Conservation (phyloP, 1,284 basidiomycete genomes). For the Amylostereum areolatum region DNA sequence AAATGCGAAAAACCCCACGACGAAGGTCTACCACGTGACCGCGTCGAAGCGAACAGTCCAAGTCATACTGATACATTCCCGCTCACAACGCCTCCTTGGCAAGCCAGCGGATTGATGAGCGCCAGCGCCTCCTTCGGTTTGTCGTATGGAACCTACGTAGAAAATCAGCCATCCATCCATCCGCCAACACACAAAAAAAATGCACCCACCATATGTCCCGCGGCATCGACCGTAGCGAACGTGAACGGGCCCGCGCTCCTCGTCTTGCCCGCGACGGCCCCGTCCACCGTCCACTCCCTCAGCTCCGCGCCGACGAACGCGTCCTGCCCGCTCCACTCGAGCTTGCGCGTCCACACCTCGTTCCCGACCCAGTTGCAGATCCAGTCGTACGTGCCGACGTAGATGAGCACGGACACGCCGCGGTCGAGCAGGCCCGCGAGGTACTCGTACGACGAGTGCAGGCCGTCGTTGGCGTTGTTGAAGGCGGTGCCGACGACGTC, state of each 20-base stretch:
- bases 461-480: constrained; percentile 28
- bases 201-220: constrained; percentile 60
- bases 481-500: constrained; percentile 37
- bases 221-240: constrained; percentile 51
- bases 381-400: constrained; percentile 69
- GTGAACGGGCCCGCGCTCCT: constrained; percentile 54
- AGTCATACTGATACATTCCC: too few species aligned
- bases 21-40: too few species aligned
- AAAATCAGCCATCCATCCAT: constrained; percentile 36
- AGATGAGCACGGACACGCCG: constrained; percentile 66
- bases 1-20: too few species aligned
- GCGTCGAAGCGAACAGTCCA: too few species aligned
- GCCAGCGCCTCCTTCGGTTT: constrained; percentile 48
- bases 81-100: too few species aligned
- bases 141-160: constrained; percentile 46
- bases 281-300: constrained; percentile 49
- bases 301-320: constrained; percentile 39
- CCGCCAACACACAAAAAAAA: constrained; percentile 33
- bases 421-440: constrained; percentile 71
- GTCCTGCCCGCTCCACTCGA: constrained; percentile 55
- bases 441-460: constrained; percentile 45
- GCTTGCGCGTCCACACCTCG: constrained; percentile 47
- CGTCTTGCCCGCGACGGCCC: constrained; percentile 45
- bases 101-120: constrained; percentile 48
- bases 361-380: constrained; percentile 75